Conservation (phyloP, 106 monocot genomes). For the Allium cepa region DNA sequence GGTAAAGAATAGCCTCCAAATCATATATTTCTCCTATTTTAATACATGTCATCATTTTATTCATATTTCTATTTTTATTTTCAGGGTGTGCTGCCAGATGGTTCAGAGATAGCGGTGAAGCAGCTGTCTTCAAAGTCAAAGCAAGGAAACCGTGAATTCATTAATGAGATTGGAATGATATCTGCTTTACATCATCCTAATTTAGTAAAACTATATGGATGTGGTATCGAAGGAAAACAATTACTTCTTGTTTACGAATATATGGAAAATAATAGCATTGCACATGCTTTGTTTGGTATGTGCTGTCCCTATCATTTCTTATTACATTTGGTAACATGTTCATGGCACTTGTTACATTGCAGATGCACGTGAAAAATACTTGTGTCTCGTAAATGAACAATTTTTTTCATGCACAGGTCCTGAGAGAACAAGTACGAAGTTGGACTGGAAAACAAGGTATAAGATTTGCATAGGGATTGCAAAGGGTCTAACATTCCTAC, state of each 20-base stretch:
- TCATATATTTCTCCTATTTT: too few species aligned
- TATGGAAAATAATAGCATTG: slow-evolving; percentile 21
- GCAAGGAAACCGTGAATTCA: slow-evolving; percentile 18
- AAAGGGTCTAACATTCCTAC: slow-evolving; percentile 16
- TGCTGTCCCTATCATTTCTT: neutral
- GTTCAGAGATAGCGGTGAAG: neutral
- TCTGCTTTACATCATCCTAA: slow-evolving; percentile 21
- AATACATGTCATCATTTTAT: too few species aligned
- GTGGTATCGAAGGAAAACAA: slow-evolving; percentile 17
- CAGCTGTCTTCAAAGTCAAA: slow-evolving; percentile 12
- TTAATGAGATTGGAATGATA: slow-evolving; percentile 20
- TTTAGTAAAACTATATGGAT: slow-evolving; percentile 22
- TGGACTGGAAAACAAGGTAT: slow-evolving; percentile 15
- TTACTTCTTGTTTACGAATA: slow-evolving; percentile 15
- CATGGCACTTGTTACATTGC: too few species aligned
- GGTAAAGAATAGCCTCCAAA: too few species aligned
- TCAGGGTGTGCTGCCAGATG: slow-evolving; percentile 5
- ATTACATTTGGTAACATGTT: neutral
- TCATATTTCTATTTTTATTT: too few species aligned
- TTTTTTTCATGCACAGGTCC: slow-evolving; percentile 10
- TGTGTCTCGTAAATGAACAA: too few species aligned
- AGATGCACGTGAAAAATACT: too few species aligned
- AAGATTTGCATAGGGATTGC: slow-evolving; percentile 17
- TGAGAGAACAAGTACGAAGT: neutral
- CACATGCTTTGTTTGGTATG: slow-evolving; percentile 20